phyloP scores from a whole-genome alignment of 148 eudicot genomes.

The Fagopyrum esculentum region DNA sequence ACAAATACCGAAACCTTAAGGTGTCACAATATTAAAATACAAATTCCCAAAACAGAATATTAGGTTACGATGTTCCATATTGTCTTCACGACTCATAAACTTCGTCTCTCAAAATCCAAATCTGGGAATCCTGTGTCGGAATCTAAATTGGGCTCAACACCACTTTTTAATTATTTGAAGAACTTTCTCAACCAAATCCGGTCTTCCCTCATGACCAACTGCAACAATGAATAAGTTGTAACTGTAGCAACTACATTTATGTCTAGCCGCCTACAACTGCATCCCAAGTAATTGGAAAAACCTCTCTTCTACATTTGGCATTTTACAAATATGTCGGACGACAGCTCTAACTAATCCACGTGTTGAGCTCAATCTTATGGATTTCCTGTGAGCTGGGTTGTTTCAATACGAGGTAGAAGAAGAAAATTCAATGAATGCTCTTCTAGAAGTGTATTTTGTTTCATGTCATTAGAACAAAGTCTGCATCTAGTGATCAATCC shows the following conservation, averaged over 20 bases:
- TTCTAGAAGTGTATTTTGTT: no score
- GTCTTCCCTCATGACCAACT: constrained; percentile 55
- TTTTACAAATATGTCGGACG: constrained; percentile 33
- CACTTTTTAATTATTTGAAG: constrained; percentile 48
- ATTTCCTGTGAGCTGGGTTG: no score
- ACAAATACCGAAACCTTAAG: no score
- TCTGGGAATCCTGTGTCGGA: constrained; percentile 18
- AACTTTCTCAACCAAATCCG: constrained; percentile 57
- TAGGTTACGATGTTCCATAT: no score
- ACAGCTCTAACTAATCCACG: constrained; percentile 41
- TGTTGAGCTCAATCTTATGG: background rate
- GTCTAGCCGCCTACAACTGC: constrained; percentile 49
- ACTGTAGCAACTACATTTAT: constrained; percentile 17
- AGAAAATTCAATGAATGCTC: no score
- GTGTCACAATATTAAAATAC: no score
- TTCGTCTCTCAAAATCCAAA: no score
- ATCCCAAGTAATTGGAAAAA: constrained; percentile 50
- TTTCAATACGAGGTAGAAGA: no score
- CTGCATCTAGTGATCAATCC: no score
- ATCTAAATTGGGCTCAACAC: constrained; percentile 29
- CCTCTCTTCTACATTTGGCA: constrained; percentile 48
- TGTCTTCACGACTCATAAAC: no score
- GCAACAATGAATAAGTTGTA: constrained; percentile 65
- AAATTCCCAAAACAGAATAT: no score
- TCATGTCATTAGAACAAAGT: no score